phyloP scores from a whole-genome alignment of 441 rosid species.

The Sinapis alba region DNA sequence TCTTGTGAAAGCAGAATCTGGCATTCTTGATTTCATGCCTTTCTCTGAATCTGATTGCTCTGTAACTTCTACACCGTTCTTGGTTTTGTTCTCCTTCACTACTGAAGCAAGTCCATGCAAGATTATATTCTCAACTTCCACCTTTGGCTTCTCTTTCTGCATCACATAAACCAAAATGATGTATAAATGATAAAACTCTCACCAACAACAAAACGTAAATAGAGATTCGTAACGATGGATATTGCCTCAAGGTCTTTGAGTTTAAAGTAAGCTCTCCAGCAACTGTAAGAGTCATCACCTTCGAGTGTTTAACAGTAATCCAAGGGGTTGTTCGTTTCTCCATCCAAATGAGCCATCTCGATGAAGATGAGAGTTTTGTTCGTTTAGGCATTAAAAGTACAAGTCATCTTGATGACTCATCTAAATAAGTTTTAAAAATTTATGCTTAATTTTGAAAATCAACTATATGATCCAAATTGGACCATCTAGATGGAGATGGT shows the following conservation, averaged over 20 bases:
- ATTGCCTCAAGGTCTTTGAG: constrained; percentile 72
- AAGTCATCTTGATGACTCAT: too few species aligned
- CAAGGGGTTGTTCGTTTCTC: too few species aligned
- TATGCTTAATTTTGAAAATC: too few species aligned
- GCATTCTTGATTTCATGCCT: constrained; percentile 51
- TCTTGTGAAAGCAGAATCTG: constrained; percentile 68
- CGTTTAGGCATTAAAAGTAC: too few species aligned
- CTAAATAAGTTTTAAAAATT: too few species aligned
- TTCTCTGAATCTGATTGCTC: constrained; percentile 31
- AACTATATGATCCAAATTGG: too few species aligned
- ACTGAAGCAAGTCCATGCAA: constrained; percentile 54
- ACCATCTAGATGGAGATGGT: too few species aligned
- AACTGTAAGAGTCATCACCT: constrained; percentile 72
- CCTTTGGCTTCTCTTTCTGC: constrained; percentile 57
- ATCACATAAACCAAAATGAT: constrained; percentile 19
- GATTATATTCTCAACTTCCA: constrained; percentile 63
- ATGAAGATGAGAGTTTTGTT: too few species aligned
- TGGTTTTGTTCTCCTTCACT: constrained; percentile 39
- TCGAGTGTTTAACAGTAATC: constrained; percentile 78
- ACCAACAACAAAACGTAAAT: background rate
- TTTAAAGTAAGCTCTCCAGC: constrained; percentile 88
- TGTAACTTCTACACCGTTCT: constrained; percentile 15
- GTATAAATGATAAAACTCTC: background rate
- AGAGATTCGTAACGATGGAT: background rate
- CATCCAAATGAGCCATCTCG: too few species aligned